Base-by-base conservation (phyloP, 1,284 basidiomycete genomes). In the Flammula alnicola region DNA sequence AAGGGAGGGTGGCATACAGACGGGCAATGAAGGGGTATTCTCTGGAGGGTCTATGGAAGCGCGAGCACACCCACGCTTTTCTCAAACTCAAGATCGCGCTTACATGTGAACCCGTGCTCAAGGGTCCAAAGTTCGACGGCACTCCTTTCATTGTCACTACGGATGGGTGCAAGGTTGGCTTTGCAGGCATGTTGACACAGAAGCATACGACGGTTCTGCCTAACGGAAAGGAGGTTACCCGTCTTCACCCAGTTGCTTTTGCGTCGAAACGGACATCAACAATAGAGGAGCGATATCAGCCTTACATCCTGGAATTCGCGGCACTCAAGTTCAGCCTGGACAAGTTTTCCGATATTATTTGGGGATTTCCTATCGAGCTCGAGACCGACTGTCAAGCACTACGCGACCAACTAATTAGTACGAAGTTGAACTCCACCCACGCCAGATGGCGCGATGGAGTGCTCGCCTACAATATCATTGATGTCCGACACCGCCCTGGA, bases 351-450 rank as follows among this genome's bases (percentile, higher is more conserved):
- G 57, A 67, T 35, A 59, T 62, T 4, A 48, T 67, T 1, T 64
- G 53, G 38, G 63, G 65, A 0, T 65, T 54, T n/a, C 64, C 63
- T 0, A 40, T 70, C 1, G 56, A 66, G 42, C 17, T 69, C 0
- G 63, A 68, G 33, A 69, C 65, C 0, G 67, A 69, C 44, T 69
- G 68, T 27, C 64, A 67, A 30, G 65, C 66, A 11, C 44, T 69
- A 4, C 30, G 60, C 0, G 62, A 68, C 36, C 25, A 48, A 12
- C 46, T 62, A 3, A 23, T 59, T 37, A 57, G 45, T 10, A 49
- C 58, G 4, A 63, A 61, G 26, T 49, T 62, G 5, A 61, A 53
- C 16, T 55, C 61, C 0, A 63, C 63, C 9, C 65, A 69, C 42
- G 58, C 62, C 8, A 36, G 59, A 16, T 70, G 67, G 68, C 41